A percentile compares a stretch with the other conserved stretches of the same genome.
These are phyloP conservation scores for Alloascoidea hylecoeti DNA, from an alignment of 805 yeast species.

Conservation along the genomic window DNA sequence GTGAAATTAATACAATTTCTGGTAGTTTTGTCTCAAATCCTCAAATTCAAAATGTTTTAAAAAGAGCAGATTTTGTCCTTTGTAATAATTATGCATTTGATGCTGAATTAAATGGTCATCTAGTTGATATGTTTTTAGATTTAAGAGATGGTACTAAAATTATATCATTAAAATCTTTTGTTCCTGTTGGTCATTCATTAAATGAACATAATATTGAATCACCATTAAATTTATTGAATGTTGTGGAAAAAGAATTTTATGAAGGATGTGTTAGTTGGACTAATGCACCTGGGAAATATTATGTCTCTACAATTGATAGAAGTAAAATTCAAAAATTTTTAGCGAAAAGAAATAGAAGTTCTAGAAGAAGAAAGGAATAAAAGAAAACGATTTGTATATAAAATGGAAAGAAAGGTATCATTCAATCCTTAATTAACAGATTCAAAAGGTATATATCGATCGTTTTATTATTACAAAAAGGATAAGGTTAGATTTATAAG, in stretches of 20 bases:
- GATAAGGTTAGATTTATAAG: no score
- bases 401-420: no score
- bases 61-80: slow-evolving; percentile 55
- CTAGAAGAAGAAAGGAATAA: no score
- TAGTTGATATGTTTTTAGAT: slow-evolving; percentile 48
- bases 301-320: slow-evolving; percentile 51
- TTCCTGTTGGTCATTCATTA: slow-evolving; percentile 61
- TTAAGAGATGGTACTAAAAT: slow-evolving; percentile 65
- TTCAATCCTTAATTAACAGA: no score
- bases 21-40: slow-evolving; percentile 62
- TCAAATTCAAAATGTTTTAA: slow-evolving; percentile 36
- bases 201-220: slow-evolving; percentile 35
- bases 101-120: slow-evolving; percentile 46
- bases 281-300: slow-evolving; percentile 60
- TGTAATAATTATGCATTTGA: slow-evolving; percentile 81
- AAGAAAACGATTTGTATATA: no score
- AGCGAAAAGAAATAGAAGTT: not conserved
- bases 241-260: slow-evolving; percentile 48
- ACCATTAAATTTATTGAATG: slow-evolving; percentile 50
- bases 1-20: slow-evolving; percentile 40
- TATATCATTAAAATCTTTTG: slow-evolving; percentile 65
- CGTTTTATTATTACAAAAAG: no score
- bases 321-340: slow-evolving; percentile 10
- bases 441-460: no score
- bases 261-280: slow-evolving; percentile 85